phyloP scores from a whole-genome alignment of 441 rosid species.

The Brassica balearica region DNA sequence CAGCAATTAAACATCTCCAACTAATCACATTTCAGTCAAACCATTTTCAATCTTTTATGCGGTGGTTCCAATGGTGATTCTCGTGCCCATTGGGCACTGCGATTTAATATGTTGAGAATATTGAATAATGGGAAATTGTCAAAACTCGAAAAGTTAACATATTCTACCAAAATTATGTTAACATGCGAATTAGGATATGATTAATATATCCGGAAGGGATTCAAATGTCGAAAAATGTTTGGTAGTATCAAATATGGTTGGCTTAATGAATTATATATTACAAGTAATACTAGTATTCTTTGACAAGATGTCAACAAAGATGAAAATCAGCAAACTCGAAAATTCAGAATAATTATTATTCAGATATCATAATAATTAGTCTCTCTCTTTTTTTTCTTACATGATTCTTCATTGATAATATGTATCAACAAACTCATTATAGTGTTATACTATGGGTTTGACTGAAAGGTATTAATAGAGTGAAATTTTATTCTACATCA shows the following conservation, averaged over 20 bases:
- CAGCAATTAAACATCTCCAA: conserved; percentile 28
- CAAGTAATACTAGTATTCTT: conserved; percentile 28
- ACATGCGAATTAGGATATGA: conserved; percentile 29
- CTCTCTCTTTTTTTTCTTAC: not conserved
- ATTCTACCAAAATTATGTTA: not conserved
- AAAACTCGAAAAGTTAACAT: conserved; percentile 15
- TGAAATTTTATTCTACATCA: too few relatives aligned
- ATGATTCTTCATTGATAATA: not conserved
- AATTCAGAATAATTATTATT: not conserved
- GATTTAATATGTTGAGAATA: conserved; percentile 36
- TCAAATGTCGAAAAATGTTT: conserved; percentile 21
- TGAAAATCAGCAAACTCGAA: not conserved
- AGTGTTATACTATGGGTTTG: too few relatives aligned
- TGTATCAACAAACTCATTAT: too few relatives aligned
- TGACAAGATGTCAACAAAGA: conserved; percentile 16
- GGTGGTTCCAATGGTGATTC: conserved; percentile 33
- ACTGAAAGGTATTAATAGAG: too few relatives aligned
- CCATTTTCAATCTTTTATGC: conserved; percentile 36
- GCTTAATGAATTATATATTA: conserved; percentile 10
- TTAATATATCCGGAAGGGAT: conserved; percentile 21
- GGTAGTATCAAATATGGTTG: conserved; percentile 26
- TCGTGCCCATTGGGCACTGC: conserved; percentile 19
- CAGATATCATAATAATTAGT: not conserved
- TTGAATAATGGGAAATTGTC: conserved; percentile 33
- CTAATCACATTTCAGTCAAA: conserved; percentile 40